Percentiles rank a stretch among this genome's conserved stretches.
These are phyloP conservation scores for Goffeauzyma gilvescens DNA, from an alignment of 768 basidiomycete genomes.

Conservation along the genomic window DNA sequence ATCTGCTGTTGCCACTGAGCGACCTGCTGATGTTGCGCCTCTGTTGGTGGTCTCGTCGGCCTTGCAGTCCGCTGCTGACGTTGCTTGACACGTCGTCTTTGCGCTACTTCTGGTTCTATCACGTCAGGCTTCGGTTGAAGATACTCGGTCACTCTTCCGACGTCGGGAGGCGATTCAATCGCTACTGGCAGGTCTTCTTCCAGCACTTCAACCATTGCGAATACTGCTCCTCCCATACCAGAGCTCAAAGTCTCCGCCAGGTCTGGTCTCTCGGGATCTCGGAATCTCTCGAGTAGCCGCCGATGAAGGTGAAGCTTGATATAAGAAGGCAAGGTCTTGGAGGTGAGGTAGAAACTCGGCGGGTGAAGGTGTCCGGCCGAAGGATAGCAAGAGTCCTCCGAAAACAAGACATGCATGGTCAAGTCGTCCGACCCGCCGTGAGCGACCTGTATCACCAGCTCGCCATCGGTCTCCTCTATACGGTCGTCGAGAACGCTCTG, in stretches of 20 bases:
- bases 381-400: slow-evolving; percentile 36
- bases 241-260: slow-evolving; percentile 39
- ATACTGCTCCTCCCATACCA: slow-evolving; percentile 51
- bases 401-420: slow-evolving; percentile 47
- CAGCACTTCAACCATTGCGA: slow-evolving; percentile 43
- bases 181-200: slow-evolving; percentile 52
- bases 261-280: slow-evolving; percentile 35
- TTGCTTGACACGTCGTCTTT: neutral
- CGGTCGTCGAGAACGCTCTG: slow-evolving; percentile 30
- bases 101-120: slow-evolving; percentile 1
- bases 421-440: slow-evolving; percentile 34
- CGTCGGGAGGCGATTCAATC: slow-evolving; percentile 48
- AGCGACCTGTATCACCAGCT: slow-evolving; percentile 22
- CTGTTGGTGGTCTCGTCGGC: slow-evolving; percentile 15
- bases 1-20: slow-evolving; percentile 39
- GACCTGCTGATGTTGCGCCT: slow-evolving; percentile 20
- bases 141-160: slow-evolving; percentile 47
- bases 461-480: slow-evolving; percentile 13
- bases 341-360: slow-evolving; percentile 58
- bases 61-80: neutral
- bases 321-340: slow-evolving; percentile 52
- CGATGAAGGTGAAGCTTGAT: slow-evolving; percentile 65
- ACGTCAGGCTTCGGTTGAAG: slow-evolving; percentile 34
- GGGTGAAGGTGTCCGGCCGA: slow-evolving; percentile 36
- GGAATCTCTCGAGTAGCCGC: slow-evolving; percentile 42